Percentiles rank a stretch among this genome's conserved stretches.
Evolutionary conservation across 306 rosid genomes (phyloP).

Genomic region (Carpinus fangiana): DNA sequence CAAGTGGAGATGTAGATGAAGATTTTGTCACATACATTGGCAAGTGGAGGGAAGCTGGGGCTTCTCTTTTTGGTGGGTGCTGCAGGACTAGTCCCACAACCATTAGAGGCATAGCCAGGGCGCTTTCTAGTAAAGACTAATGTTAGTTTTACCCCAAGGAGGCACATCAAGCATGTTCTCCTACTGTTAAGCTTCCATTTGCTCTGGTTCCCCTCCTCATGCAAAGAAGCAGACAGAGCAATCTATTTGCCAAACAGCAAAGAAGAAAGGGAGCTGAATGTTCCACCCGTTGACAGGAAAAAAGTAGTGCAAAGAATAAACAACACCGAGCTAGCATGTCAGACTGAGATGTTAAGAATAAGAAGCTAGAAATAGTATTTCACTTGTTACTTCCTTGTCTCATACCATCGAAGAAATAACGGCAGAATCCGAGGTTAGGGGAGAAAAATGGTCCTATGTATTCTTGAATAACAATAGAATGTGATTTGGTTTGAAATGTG

Average conservation of each 20-base stretch:
- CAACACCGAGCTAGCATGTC: neutral
- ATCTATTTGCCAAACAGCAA: neutral
- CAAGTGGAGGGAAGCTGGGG: constrained; percentile 85
- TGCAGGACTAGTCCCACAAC: constrained; percentile 90
- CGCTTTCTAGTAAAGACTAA: constrained; percentile 35
- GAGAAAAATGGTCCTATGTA: too few relatives aligned
- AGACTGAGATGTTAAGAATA: neutral
- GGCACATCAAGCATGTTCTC: neutral
- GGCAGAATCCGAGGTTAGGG: too few relatives aligned
- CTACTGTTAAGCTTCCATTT: too few relatives aligned
- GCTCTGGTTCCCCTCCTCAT: neutral
- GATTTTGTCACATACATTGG: constrained; percentile 70
- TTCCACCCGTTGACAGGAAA: neutral
- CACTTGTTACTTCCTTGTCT: too few relatives aligned
- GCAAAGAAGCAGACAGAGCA: neutral
- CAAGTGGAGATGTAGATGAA: constrained; percentile 47
- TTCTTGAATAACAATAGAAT: too few relatives aligned
- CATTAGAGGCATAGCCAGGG: constrained; percentile 62
- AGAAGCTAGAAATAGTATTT: neutral
- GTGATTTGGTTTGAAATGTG: too few relatives aligned
- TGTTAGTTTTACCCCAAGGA: neutral
- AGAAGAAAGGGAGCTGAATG: neutral
- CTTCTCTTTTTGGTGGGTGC: constrained; percentile 87
- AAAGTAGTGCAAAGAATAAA: neutral
- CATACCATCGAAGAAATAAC: too few relatives aligned